Conservation (phyloP, 345 rosid genomes). For the Iberis pinnata region DNA sequence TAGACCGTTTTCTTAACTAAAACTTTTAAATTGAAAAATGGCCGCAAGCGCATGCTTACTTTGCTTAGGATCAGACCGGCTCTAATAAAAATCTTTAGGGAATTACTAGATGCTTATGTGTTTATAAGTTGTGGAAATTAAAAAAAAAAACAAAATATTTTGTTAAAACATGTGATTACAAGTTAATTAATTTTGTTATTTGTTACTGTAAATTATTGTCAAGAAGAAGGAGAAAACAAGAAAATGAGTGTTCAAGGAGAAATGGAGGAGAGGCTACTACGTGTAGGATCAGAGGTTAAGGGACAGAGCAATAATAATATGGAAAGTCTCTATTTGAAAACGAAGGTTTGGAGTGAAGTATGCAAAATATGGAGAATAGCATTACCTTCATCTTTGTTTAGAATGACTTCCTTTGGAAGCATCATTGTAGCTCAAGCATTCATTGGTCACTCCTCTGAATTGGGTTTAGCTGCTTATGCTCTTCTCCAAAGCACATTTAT, state of each 20-base stretch:
- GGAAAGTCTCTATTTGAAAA: conserved; percentile 23
- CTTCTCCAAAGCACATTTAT: conserved; percentile 47
- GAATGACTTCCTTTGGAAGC: conserved; percentile 40
- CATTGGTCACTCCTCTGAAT: conserved; percentile 41
- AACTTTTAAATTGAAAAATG: no score
- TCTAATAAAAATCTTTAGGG: no score
- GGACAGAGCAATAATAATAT: not conserved
- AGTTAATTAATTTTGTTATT: no score
- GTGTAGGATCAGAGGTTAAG: conserved; percentile 13
- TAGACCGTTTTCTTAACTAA: no score
- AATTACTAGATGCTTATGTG: no score
- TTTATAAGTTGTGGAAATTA: no score
- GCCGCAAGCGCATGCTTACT: no score
- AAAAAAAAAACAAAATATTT: no score
- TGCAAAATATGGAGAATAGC: conserved; percentile 43
- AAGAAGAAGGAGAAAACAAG: not conserved
- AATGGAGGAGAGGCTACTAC: conserved; percentile 31
- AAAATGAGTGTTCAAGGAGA: conserved; percentile 26
- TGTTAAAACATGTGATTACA: no score
- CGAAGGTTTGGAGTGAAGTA: conserved; percentile 42
- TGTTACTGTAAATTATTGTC: no score
- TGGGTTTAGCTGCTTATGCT: conserved; percentile 51
- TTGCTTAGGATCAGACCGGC: no score
- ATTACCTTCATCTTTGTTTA: conserved; percentile 43
- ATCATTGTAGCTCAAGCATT: conserved; percentile 55